These are phyloP conservation scores for Populus euphratica DNA, from an alignment of 345 rosid species.

Conservation along the genomic window DNA sequence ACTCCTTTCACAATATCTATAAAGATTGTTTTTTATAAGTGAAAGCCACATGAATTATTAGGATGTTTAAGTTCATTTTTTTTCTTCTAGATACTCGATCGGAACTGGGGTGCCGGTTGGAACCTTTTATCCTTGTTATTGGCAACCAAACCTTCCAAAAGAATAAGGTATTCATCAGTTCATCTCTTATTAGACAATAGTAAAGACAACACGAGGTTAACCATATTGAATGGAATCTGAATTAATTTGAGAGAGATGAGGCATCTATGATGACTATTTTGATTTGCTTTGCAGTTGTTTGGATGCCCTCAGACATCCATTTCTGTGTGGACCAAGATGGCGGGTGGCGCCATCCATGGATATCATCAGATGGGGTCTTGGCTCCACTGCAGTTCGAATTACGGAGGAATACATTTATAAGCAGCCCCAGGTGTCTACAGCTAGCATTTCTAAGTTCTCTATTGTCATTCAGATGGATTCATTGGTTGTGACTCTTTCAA, in stretches of 20 bases:
- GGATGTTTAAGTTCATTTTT: not conserved
- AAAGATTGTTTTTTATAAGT: not conserved
- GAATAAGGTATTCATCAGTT: slow-evolving; percentile 58
- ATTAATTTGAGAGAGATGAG: not conserved
- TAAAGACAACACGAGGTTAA: not conserved
- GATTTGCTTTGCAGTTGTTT: slow-evolving; percentile 51
- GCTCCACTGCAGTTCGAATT: too few species aligned
- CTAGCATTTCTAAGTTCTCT: not conserved
- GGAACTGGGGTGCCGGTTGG: slow-evolving; percentile 98
- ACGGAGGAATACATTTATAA: slow-evolving; percentile 83
- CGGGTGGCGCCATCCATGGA: slow-evolving; percentile 83
- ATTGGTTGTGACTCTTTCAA: not conserved
- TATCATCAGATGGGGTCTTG: slow-evolving; percentile 91
- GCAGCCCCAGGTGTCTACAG: slow-evolving; percentile 55
- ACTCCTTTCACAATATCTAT: not conserved
- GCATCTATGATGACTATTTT: not conserved
- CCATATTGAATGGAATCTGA: not conserved
- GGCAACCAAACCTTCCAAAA: slow-evolving; percentile 64
- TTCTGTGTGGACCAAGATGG: slow-evolving; percentile 95
- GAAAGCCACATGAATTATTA: too few species aligned
- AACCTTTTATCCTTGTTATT: slow-evolving; percentile 78
- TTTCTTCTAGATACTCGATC: slow-evolving; percentile 75
- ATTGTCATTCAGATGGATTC: not conserved
- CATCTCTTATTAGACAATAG: not conserved
- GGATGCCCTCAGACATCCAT: slow-evolving; percentile 91